phyloP scores from a whole-genome alignment of 345 rosid genomes.

The Kandelia obovata region DNA sequence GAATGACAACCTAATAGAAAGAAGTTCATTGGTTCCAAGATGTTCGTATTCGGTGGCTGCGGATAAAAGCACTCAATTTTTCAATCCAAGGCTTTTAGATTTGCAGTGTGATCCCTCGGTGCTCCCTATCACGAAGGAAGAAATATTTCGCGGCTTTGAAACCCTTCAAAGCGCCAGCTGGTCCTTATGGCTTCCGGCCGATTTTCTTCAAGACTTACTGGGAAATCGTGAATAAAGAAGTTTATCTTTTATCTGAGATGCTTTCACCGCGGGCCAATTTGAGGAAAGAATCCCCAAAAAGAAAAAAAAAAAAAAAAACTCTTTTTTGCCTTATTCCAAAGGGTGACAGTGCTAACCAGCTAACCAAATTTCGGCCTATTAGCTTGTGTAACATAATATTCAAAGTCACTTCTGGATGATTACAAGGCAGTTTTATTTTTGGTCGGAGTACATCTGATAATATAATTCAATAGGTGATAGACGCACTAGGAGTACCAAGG shows the following conservation, averaged over 20 bases:
- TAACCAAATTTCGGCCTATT: background rate
- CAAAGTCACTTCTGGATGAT: background rate
- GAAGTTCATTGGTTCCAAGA: too few relatives aligned
- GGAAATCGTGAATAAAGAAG: background rate
- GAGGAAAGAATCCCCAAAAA: background rate
- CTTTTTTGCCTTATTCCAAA: background rate
- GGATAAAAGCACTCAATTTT: too few relatives aligned
- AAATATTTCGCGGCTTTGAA: background rate
- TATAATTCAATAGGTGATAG: too few relatives aligned
- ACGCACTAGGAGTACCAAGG: too few relatives aligned
- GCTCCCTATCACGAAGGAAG: background rate
- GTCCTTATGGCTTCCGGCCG: background rate
- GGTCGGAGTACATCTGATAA: background rate
- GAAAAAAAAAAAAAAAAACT: too few relatives aligned
- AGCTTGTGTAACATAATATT: background rate
- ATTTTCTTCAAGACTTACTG: background rate
- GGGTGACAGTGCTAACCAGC: fast-evolving
- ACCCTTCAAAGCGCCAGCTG: background rate
- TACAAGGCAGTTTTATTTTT: background rate
- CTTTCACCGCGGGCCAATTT: background rate
- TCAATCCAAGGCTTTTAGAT: too few relatives aligned
- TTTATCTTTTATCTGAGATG: background rate
- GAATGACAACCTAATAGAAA: too few relatives aligned
- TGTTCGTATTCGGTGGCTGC: too few relatives aligned
- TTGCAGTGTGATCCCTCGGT: too few relatives aligned